Base-by-base conservation (phyloP, 2,329 filamentous ascomycete genomes). In the Dactylellina cionopaga region DNA sequence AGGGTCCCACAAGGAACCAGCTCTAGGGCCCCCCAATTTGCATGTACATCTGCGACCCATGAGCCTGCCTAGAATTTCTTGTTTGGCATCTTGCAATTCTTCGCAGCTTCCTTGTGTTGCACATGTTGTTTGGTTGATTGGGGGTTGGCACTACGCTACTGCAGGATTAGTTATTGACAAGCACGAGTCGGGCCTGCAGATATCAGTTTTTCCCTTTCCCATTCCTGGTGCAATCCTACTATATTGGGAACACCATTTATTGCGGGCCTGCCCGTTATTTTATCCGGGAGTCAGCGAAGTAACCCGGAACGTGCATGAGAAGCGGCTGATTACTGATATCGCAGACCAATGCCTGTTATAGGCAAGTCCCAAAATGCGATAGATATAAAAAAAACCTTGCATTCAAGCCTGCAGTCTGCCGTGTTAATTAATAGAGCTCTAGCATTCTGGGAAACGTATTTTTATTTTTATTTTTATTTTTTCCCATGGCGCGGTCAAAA, bases 341-440 rank as follows among this genome's bases (percentile, higher is more conserved):
- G 15, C 25, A 43, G 31, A 11, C 51, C 11, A 6, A 17, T 29
- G 19, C 62, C 51, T 31, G 39, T 33, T 51, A 31, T 66, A 27
- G 62, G 41, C 24, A 65, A 49, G 62, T 65, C 51, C 22, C 10
- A 58, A 43, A 49, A 10, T 47, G 15, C 31, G 29, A 29, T 6
- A 41, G 46, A 22, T 27, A 66, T 58, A 66, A 58, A 66, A 66
- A 58, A 66, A 66, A 29, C 19, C 27, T 13, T 15, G 55, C 13
- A 31, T 22, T 25, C 17, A 54, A n/a, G n/a, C 10, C 49, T 54
- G 49, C 29, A 24, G 31, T 39, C 33, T 13, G 9, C n/a, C n/a
- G n/a, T n/a, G n/a, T n/a, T n/a, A n/a, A n/a, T n/a, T n/a, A n/a
- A 41, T 56, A 51, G 49, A 56, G 62, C 51, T 56, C 62, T 41